phyloP scores from a whole-genome alignment of 2,329 filamentous ascomycete genomes.

The Sporothrix schenckii region DNA sequence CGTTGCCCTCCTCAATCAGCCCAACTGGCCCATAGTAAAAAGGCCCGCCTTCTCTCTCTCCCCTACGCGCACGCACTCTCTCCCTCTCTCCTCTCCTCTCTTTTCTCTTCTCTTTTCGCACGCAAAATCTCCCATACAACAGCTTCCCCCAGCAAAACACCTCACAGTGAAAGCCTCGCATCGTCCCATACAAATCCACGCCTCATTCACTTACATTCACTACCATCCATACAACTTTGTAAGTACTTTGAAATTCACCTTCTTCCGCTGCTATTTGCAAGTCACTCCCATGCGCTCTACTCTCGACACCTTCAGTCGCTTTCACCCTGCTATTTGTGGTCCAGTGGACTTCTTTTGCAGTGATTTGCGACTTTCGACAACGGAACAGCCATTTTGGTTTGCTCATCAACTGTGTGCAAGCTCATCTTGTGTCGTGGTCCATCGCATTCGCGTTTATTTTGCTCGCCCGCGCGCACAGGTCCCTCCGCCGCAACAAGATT shows the following conservation, averaged over 20 bases:
- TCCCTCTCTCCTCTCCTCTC: constrained; percentile 61
- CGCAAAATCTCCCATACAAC: constrained; percentile 59
- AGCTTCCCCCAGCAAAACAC: constrained; percentile 55
- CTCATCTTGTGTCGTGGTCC: constrained; percentile 11
- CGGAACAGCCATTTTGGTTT: not conserved
- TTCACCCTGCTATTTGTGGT: not conserved
- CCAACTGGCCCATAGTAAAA: constrained; percentile 67
- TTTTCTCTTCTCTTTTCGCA: constrained; percentile 52
- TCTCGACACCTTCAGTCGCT: not conserved
- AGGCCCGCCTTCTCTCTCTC: constrained; percentile 57
- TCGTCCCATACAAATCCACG: constrained; percentile 54
- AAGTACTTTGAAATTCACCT: constrained; percentile 56
- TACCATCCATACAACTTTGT: constrained; percentile 53
- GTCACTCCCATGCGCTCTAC: constrained; percentile 41
- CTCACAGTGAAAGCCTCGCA: constrained; percentile 33
- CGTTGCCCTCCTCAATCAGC: constrained; percentile 55
- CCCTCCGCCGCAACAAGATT: constrained; percentile 29
- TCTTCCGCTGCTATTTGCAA: constrained; percentile 47
- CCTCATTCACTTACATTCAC: constrained; percentile 45
- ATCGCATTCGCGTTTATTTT: constrained; percentile 17
- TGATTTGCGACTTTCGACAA: not conserved
- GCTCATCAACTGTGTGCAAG: not conserved
- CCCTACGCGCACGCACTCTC: constrained; percentile 63
- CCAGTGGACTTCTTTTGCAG: constrained; percentile 25
- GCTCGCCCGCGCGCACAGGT: constrained; percentile 27